Percentiles rank a stretch among this genome's conserved stretches.
Conservation (phyloP, 2,329 filamentous ascomycete species). For the Aspergillus sp. region DNA sequence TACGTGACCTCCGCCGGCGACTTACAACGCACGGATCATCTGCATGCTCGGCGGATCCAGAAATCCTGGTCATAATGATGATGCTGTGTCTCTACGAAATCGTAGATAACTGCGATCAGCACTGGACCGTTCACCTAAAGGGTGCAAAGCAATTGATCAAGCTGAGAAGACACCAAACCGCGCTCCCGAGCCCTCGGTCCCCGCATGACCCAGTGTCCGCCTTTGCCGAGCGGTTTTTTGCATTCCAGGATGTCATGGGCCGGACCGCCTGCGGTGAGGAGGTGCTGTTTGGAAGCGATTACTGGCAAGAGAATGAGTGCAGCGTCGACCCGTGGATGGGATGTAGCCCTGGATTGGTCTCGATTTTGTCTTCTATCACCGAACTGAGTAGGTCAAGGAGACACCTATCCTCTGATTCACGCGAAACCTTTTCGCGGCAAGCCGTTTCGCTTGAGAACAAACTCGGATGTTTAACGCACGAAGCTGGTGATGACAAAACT, state of each 20-base stretch:
- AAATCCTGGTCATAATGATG: slow-evolving; percentile 37
- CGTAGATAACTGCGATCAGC: slow-evolving; percentile 34
- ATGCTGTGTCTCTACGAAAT: slow-evolving; percentile 40
- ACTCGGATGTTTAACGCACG: slow-evolving; percentile 26
- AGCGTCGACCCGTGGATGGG: slow-evolving; percentile 41
- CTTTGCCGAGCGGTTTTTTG: slow-evolving; percentile 41
- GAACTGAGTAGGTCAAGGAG: slow-evolving; percentile 35
- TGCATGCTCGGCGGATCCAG: slow-evolving; percentile 21
- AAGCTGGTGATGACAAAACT: slow-evolving; percentile 21
- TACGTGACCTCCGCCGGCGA: slow-evolving; percentile 27
- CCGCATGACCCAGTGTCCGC: slow-evolving; percentile 20
- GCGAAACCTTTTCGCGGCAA: slow-evolving; percentile 19
- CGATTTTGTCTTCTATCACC: slow-evolving; percentile 39
- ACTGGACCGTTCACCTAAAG: slow-evolving; percentile 41
- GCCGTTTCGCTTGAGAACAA: slow-evolving; percentile 26
- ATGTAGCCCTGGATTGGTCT: slow-evolving; percentile 39
- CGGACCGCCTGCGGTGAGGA: slow-evolving; percentile 42
- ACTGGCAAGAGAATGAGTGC: slow-evolving; percentile 34
- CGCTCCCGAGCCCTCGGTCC: slow-evolving; percentile 5
- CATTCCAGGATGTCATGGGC: slow-evolving; percentile 44
- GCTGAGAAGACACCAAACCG: slow-evolving; percentile 20
- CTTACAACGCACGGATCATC: slow-evolving; percentile 19
- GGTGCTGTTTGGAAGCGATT: slow-evolving; percentile 39
- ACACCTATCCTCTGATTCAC: slow-evolving; percentile 15
- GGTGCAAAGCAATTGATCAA: slow-evolving; percentile 41